A percentile compares a stretch with the other conserved stretches of the same genome.
phyloP scores from a whole-genome alignment of 2,329 filamentous ascomycete genomes.

The Arthrobotrys sinensis region DNA sequence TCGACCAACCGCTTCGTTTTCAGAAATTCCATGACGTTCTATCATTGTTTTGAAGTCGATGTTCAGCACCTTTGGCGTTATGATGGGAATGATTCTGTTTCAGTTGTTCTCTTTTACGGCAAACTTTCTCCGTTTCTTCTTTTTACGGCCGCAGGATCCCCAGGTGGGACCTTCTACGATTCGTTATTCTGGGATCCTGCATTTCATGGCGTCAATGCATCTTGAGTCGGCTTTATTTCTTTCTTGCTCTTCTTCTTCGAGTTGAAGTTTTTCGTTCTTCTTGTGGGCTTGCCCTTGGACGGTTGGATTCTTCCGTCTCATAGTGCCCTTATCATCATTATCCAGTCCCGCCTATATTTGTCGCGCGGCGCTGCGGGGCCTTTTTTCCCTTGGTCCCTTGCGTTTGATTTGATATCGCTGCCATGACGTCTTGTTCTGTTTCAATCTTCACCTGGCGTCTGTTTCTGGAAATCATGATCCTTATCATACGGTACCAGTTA shows the following conservation, averaged over 20 bases:
- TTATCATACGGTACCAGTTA: constrained; percentile 34
- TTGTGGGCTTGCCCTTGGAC: background rate
- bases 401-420: constrained; percentile 5
- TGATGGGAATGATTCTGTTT: constrained; percentile 21
- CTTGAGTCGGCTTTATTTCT: constrained; percentile 1
- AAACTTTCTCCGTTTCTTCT: background rate
- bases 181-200: constrained; percentile 42
- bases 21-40: constrained; percentile 17
- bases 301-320: background rate
- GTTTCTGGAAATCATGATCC: constrained; percentile 34
- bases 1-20: background rate
- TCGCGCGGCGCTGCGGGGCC: constrained; percentile 2
- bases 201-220: constrained; percentile 51
- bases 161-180: constrained; percentile 34
- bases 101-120: background rate
- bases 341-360: constrained; percentile 27
- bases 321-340: background rate
- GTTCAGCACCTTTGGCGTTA: constrained; percentile 53
- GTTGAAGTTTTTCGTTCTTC: background rate
- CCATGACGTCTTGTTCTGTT: background rate
- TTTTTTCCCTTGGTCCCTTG: background rate
- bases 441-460: constrained; percentile 37
- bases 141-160: constrained; percentile 38
- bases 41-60: constrained; percentile 11
- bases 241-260: background rate